Evolutionary conservation across 1,139 yeast genomes (phyloP).

Genomic region (Candida sp.): DNA sequence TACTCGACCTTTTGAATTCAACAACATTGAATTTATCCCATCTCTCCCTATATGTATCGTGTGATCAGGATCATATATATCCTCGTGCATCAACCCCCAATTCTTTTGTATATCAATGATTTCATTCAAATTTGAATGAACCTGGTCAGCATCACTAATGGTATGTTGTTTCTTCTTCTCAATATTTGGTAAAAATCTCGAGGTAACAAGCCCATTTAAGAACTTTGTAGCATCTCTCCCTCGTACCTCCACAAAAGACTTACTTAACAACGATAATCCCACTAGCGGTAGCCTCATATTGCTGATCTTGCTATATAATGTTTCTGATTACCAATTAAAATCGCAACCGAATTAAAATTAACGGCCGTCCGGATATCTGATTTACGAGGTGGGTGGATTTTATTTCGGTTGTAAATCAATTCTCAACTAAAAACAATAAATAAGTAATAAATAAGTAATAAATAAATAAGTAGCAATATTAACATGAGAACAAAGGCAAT

Average conservation of each 20-base stretch:
- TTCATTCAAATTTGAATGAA: slow-evolving; percentile 31
- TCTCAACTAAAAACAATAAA: too few relatives aligned
- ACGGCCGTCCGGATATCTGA: too few relatives aligned
- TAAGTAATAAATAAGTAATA: not conserved
- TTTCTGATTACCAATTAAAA: too few relatives aligned
- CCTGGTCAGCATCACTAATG: slow-evolving; percentile 44
- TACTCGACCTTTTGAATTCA: slow-evolving; percentile 84
- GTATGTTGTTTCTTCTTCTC: slow-evolving; percentile 68
- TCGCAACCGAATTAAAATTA: not conserved
- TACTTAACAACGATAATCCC: slow-evolving; percentile 24
- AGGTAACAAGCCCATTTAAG: slow-evolving; percentile 79
- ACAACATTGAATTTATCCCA: slow-evolving; percentile 69
- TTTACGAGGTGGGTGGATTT: too few relatives aligned
- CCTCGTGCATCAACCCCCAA: slow-evolving; percentile 72
- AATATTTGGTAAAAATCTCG: slow-evolving; percentile 62
- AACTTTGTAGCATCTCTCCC: slow-evolving; percentile 83
- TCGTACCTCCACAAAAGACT: slow-evolving; percentile 49
- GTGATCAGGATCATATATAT: slow-evolving; percentile 43
- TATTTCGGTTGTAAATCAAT: too few relatives aligned
- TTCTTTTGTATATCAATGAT: slow-evolving; percentile 37
- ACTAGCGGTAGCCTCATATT: slow-evolving; percentile 12
- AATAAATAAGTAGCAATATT: slow-evolving; percentile 2
- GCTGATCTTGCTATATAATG: too few relatives aligned
- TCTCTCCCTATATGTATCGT: slow-evolving; percentile 48
- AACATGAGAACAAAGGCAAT: not conserved